Base-by-base conservation (phyloP, 2,329 filamentous ascomycete species). In the Aspergillus quadricinctus region DNA sequence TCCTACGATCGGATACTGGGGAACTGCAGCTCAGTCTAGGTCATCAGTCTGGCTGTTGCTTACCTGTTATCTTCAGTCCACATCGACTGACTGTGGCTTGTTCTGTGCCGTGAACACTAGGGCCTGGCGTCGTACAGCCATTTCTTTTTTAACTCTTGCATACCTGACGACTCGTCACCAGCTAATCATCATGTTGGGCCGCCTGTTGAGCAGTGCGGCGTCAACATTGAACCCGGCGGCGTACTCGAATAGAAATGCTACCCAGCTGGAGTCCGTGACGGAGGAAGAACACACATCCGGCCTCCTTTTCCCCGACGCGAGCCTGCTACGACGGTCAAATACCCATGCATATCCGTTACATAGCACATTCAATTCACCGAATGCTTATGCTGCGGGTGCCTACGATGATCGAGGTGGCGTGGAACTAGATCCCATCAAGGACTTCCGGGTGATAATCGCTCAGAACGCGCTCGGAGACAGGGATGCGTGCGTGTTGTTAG, bases 271-370 rank as follows among this genome's bases (percentile, higher is more conserved):
- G 61, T 80, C 77, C 25, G 75, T 78, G 25, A 79, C 76, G 1
- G 77, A 80, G 58, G 77, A 80, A 61, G 76, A 78, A 59, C 77
- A 80, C 60, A 80, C 77, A 4, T 77, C 77, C 48, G 74, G 75
- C 41, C 70, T 80, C 48, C 67, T 80, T 53, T 80, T 78, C 59
- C 78, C 77, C 35, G 76, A 78, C 64, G 70, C 72, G 43, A 77
- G 69, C 56, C 67, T 74, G 14, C 74, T 75, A 54, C 72, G 73
- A 54, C 72, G 69, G 37, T 76, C 75, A 46, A 70, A 72, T 62
- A 70, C 66, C 49, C 70, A 74, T 61, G 70, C 71, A n/a, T 75
- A 72, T 58, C 72, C 72, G 57, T 66, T 75, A 21, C 76, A 75
- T 61, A 71, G 75, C 48, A 71, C 72, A 41, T 69, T 73, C 56